A percentile compares a stretch with the other conserved stretches of the same genome.
phyloP scores from a whole-genome alignment of 768 basidiomycete species.

The Trametes meyenii region DNA sequence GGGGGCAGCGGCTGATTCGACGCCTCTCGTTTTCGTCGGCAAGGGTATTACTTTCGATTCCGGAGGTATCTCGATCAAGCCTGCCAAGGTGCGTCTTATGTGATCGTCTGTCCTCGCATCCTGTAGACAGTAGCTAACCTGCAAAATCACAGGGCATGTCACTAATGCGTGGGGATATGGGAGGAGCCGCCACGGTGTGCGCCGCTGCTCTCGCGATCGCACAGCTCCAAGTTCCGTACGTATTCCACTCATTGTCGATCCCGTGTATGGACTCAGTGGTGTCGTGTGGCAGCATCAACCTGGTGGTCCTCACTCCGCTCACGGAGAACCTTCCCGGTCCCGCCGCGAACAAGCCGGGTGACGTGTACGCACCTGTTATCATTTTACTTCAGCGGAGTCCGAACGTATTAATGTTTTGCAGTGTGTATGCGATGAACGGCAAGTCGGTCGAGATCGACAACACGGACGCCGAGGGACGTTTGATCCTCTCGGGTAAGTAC shows the following conservation, averaged over 20 bases:
- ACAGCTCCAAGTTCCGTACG: constrained; percentile 77
- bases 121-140: neutral
- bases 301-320: constrained; percentile 72
- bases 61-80: constrained; percentile 87
- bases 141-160: constrained; percentile 65
- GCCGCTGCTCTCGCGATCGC: constrained; percentile 78
- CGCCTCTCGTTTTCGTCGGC: constrained; percentile 77
- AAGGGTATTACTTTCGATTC: constrained; percentile 92
- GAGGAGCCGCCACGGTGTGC: constrained; percentile 80
- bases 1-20: constrained; percentile 60
- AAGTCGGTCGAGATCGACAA: constrained; percentile 87
- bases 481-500: constrained; percentile 67
- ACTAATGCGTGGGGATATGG: constrained; percentile 87
- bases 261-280: too few relatives aligned
- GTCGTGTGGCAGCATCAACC: constrained; percentile 58
- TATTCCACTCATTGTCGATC: constrained; percentile 14
- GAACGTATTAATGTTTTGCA: constrained; percentile 31
- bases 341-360: constrained; percentile 73
- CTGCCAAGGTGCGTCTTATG: constrained; percentile 52
- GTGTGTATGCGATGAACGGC: constrained; percentile 86
- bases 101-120: neutral
- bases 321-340: constrained; percentile 87
- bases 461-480: constrained; percentile 82
- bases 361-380: constrained; percentile 57
- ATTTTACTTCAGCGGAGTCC: neutral